A percentile compares a stretch with the other conserved stretches of the same genome.
phyloP scores from a whole-genome alignment of 192 early-diverging fungal genomes.

The Backusella westeae region DNA sequence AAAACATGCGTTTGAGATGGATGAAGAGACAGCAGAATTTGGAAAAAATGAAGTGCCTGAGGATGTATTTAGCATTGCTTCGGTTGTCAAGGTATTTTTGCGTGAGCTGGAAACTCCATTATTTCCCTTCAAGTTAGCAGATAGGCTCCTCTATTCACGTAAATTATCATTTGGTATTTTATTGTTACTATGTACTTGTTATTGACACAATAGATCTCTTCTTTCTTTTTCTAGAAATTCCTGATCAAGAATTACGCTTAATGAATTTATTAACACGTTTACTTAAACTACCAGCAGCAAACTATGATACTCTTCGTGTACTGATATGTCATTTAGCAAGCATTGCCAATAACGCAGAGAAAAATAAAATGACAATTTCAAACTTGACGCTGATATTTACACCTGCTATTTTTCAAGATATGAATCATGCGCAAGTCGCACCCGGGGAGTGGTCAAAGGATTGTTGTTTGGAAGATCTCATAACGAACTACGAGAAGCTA shows the following conservation, averaged over 20 bases:
- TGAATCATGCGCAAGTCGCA: conserved; percentile 38
- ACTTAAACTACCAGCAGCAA: conserved; percentile 43
- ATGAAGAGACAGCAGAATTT: conserved; percentile 26
- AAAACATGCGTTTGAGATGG: conserved; percentile 30
- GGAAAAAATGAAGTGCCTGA: conserved; percentile 35
- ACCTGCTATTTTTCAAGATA: conserved; percentile 61
- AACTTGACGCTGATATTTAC: conserved; percentile 65
- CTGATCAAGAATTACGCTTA: conserved; percentile 40
- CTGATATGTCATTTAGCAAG: conserved; percentile 53
- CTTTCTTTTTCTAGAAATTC: conserved; percentile 32
- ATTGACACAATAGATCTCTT: not conserved
- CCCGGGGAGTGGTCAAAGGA: conserved; percentile 39
- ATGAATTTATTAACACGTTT: conserved; percentile 42
- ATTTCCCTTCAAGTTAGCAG: conserved; percentile 50
- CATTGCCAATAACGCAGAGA: conserved; percentile 43
- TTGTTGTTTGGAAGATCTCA: conserved; percentile 36
- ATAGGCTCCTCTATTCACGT: conserved; percentile 54
- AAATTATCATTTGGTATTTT: not conserved
- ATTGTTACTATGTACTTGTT: not conserved
- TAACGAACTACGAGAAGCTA: conserved; percentile 23
- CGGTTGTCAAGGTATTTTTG: conserved; percentile 65
- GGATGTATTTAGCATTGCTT: conserved; percentile 59
- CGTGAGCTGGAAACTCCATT: conserved; percentile 62
- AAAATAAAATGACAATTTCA: conserved; percentile 64
- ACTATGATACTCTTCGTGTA: conserved; percentile 54